phyloP scores from a whole-genome alignment of 176 grass and related monocot genomes.

The barley (Hordeum vulgare) region MorexV3_pseudomolecules_assembly NC_058522.1:110451969-110452468 shows the following conservation, averaged over 20 bases:
- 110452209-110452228: constrained; percentile 76
- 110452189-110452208: constrained; percentile 70
- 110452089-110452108: constrained; percentile 87
- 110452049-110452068: constrained; percentile 92
- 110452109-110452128: constrained; percentile 80
- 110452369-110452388: constrained; percentile 51
- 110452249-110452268: too few species aligned
- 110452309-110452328: too few species aligned
- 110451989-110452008: background rate
- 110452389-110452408: constrained; percentile 87
- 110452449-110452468: constrained; percentile 89
- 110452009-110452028: background rate
- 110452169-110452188: constrained; percentile 67
- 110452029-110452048: constrained; percentile 41
- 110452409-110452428: constrained; percentile 82
- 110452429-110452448: constrained; percentile 80
- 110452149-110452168: constrained; percentile 46
- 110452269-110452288: too few species aligned
- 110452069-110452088: too few species aligned
- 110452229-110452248: too few species aligned
- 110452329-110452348: constrained; percentile 45
- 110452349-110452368: constrained; percentile 73
- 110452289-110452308: too few species aligned
- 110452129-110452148: constrained; percentile 18
- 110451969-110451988: background rate